Conservation (phyloP, 176 grass and related monocot genomes). For the Oryza officinalis region DNA sequence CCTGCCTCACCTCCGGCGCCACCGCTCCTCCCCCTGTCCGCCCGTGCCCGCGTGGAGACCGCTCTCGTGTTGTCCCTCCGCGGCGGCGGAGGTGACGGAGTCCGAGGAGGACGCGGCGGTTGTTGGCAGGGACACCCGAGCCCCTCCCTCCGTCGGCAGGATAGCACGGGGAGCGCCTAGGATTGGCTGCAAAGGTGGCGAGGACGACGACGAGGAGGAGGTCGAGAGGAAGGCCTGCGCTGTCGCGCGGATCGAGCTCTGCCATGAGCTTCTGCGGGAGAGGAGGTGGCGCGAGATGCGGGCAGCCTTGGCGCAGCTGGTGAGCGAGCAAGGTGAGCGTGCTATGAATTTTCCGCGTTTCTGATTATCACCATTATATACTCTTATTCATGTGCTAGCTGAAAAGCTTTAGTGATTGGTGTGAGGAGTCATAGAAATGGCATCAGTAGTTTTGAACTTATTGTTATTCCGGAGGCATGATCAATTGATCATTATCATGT, state of each 20-base stretch:
- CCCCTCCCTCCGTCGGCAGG: background rate
- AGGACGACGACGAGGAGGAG: background rate
- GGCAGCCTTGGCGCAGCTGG: constrained; percentile 44
- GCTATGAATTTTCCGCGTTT: background rate
- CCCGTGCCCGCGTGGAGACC: background rate
- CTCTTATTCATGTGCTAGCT: background rate
- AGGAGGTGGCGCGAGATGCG: constrained; percentile 65
- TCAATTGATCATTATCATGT: background rate
- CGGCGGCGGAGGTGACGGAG: constrained; percentile 17
- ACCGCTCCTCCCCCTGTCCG: background rate
- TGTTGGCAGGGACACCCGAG: background rate
- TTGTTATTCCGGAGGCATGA: background rate
- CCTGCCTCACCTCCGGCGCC: constrained; percentile 22
- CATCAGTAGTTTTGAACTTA: background rate
- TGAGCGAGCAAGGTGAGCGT: constrained; percentile 60
- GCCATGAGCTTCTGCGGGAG: constrained; percentile 54
- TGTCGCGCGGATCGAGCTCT: constrained; percentile 38
- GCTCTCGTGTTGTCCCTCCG: background rate
- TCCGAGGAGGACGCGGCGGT: constrained; percentile 29
- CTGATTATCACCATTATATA: background rate
- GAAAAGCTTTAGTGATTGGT: background rate
- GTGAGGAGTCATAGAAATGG: background rate
- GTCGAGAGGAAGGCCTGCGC: constrained; percentile 21
- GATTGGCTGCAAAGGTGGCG: background rate
- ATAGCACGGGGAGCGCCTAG: background rate